Base-by-base conservation (phyloP, 2,329 filamentous ascomycete genomes). In the Talaromyces sp. region DNA sequence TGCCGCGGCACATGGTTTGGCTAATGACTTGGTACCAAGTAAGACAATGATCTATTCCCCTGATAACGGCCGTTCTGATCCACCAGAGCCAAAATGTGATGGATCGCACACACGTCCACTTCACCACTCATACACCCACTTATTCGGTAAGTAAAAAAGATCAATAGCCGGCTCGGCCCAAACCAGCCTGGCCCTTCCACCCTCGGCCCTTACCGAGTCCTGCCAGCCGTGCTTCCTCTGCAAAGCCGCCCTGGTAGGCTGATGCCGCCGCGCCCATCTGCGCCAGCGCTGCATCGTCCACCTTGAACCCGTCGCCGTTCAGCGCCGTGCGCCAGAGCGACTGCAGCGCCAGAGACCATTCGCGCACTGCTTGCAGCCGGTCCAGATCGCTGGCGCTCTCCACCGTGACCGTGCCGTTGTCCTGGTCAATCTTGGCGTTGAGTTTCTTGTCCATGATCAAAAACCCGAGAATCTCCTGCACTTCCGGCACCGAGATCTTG, bases 401-500 rank as follows among this genome's bases (percentile, higher is more conserved):
- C 63, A 97, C 91, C 75, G 92, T 86, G 24, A 99, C 87, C 0
- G 87, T 90, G 53, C 93, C 92, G 61, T 85, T 84, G 75, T 92
- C 87, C 77, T 98, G 91, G 76, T 99, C 90, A 70, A 99, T 93
- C 75, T 89, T 89, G 64, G 91, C 95, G 56, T 87, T 83, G 66
- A 99, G 87, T 73, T 92, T 91, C 70, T 90, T 88, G 72, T 96
- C 91, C 63, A 97, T 85, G 65, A 99, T 98, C 58, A 98, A 81
- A 77, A 93, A 96, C 54, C 92, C 89, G n/a, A 98, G 80, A 64
- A 99, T 98, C 69, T 99, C 95, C 77, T 96, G 89, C 2, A 96
- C 92, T 76, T 99, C 95, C 14, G 85, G 80, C 53, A 91, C 84
- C 29, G 89, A 87, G 65, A 99, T 96, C 73, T 89, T 89, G 64